Evolutionary conservation across 2,329 filamentous ascomycete species (phyloP), one percentile per base, ranked within the genome.

Genomic region (Colletotrichum phormii): DNA sequence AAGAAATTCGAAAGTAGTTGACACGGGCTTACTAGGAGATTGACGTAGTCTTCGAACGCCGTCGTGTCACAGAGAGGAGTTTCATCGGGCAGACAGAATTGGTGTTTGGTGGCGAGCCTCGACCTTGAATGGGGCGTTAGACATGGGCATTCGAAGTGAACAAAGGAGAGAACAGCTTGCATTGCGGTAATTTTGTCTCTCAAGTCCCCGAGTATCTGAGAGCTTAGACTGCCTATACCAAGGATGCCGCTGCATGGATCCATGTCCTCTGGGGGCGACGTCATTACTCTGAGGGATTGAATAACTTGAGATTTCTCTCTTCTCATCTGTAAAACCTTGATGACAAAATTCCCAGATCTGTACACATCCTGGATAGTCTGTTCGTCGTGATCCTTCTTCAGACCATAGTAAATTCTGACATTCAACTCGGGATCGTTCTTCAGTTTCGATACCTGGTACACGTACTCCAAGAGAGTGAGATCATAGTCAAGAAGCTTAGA

Each of bases 331-430:
- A 60, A 12, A 26, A 67, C 29, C 46, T 60, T 67, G 42, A 67
- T 51, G 29, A 58, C 7, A 18, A 61, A 67, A 6, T 60, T 53
- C 9, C 42, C 55, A n/a, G 64, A 54, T 13, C 22, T n/a, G 31
- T 67, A 67, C 7, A 67, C n/a, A 4, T 67, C 55, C 15, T 60
- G 64, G 22, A 61, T 31, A 18, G 42, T 67, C 42, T 67, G 55
- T 42, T 53, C 8, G 11, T 60, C 18, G 15, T 60, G 55, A 15
- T 58, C 64, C 4, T 61, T 67, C 11, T 31, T 67, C 29, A 67
- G 22, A 4, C 54, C 64, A 15, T 67, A 67, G 22, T 35, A 60
- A 18, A 67, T 57, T 9, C n/a, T 22, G 9, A 61, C 12, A n/a
- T n/a, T 26, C 8, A 26, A 15, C 3, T 26, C 11, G 12, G 55